These are phyloP conservation scores for Vicia faba DNA, from an alignment of 306 rosid genomes.

Conservation along the genomic window DNA sequence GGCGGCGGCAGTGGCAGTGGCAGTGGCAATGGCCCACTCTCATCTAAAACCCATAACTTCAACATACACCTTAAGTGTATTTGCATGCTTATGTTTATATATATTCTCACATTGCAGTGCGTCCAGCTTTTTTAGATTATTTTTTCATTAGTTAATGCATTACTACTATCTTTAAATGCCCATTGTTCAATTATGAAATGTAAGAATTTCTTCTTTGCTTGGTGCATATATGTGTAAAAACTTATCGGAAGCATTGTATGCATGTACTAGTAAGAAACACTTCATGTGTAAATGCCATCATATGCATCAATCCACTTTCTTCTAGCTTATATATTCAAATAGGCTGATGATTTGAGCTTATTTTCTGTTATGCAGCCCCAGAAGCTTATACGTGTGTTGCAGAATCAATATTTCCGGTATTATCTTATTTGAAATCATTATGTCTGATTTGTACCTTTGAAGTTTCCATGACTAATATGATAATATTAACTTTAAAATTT, in stretches of 20 bases:
- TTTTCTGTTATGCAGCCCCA: conserved; percentile 61
- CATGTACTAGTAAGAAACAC: conserved; percentile 18
- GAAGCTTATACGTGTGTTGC: conserved; percentile 77
- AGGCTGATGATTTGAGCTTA: conserved; percentile 41
- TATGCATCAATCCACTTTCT: conserved; percentile 8
- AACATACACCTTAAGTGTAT: not conserved
- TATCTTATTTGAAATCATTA: conserved; percentile 34
- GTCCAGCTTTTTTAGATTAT: not conserved
- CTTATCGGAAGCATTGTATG: conserved; percentile 19
- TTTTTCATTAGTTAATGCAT: not conserved
- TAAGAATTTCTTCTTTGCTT: not conserved
- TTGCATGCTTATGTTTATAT: not conserved
- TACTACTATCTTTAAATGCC: not conserved
- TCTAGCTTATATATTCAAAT: conserved; percentile 1
- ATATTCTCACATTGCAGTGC: not conserved
- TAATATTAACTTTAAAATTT: conserved; percentile 8
- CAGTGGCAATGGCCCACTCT: too few species aligned
- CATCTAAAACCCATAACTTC: not conserved
- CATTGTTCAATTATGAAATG: not conserved
- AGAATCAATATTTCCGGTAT: conserved; percentile 86
- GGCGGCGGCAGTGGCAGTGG: too few species aligned
- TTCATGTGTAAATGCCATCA: conserved; percentile 9
- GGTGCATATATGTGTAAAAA: not conserved
- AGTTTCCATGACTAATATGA: not conserved
- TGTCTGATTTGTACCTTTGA: not conserved